Conservation (phyloP, 106 monocot genomes). For the Posidonia australis region DNA sequence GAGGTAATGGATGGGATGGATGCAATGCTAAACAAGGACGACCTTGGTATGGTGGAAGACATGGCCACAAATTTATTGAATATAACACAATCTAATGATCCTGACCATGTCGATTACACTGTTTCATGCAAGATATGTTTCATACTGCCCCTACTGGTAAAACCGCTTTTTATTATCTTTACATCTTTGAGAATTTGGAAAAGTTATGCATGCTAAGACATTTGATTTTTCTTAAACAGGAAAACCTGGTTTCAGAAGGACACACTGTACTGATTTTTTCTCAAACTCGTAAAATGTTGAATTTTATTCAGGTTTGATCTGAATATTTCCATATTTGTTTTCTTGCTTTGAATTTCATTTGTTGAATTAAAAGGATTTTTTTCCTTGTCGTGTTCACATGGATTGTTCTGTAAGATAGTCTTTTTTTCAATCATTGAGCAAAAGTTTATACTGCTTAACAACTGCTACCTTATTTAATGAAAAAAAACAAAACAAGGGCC, state of each 20-base stretch:
- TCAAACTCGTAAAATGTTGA: conserved; percentile 99
- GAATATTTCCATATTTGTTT: background rate
- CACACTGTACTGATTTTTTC: conserved; percentile 84
- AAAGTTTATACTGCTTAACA: too few species aligned
- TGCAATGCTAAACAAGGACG: conserved; percentile 67
- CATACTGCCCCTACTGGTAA: conserved; percentile 72
- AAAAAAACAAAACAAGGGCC: too few species aligned
- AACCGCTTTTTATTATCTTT: conserved; percentile 4
- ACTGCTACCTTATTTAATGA: too few species aligned
- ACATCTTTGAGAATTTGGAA: background rate
- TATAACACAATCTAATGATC: conserved; percentile 25
- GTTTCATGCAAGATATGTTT: conserved; percentile 88
- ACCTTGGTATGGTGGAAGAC: conserved; percentile 61
- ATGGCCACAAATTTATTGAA: conserved; percentile 67
- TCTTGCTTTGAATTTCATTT: background rate
- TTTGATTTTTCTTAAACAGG: conserved; percentile 32
- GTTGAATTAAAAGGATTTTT: too few species aligned
- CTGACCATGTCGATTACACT: conserved; percentile 35
- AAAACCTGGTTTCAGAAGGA: conserved; percentile 60
- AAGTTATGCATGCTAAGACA: background rate
- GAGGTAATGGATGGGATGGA: conserved; percentile 95
- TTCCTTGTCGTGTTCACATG: too few species aligned
- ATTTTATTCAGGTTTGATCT: conserved; percentile 66
- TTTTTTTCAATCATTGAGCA: too few species aligned
- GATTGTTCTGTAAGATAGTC: too few species aligned